Evolutionary conservation across 768 basidiomycete species (phyloP).

Genomic region (Lepiota venenata): DNA sequence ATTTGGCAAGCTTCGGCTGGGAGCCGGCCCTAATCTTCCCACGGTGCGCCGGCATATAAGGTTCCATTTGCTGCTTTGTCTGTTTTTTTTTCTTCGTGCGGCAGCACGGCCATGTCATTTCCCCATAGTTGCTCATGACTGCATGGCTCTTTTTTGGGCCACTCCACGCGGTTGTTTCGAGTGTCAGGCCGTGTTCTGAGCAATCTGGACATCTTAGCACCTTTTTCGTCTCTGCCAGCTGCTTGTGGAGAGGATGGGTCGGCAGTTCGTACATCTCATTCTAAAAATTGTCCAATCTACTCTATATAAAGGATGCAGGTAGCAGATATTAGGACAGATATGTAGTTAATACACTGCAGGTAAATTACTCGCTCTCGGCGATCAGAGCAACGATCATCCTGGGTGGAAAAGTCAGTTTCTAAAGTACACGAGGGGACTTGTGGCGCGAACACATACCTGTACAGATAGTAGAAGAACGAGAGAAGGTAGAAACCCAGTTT

Average conservation of each 20-base stretch:
- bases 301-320: not conserved
- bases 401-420: slow-evolving; percentile 7
- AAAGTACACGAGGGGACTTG: not conserved
- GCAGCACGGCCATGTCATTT: slow-evolving; percentile 73
- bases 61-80: slow-evolving; percentile 9
- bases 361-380: slow-evolving; percentile 62
- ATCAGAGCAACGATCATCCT: slow-evolving; percentile 90
- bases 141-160: slow-evolving; percentile 30
- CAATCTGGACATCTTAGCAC: slow-evolving; percentile 79
- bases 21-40: slow-evolving; percentile 38
- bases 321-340: slow-evolving; percentile 3
- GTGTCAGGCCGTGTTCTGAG: slow-evolving; percentile 86
- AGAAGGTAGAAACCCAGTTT: slow-evolving; percentile 93
- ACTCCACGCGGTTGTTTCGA: slow-evolving; percentile 71
- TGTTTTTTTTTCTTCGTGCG: slow-evolving; percentile 57
- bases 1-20: not conserved
- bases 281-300: not conserved
- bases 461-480: slow-evolving; percentile 91
- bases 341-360: not conserved
- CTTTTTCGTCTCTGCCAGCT: slow-evolving; percentile 48
- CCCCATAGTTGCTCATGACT: slow-evolving; percentile 89
- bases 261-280: slow-evolving; percentile 54
- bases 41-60: slow-evolving; percentile 21
- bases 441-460: slow-evolving; percentile 47
- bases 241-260: slow-evolving; percentile 65